A percentile compares a stretch with the other conserved stretches of the same genome.
Evolutionary conservation across 1,284 basidiomycete species (phyloP).

Genomic region (Boletus holoroseus): DNA sequence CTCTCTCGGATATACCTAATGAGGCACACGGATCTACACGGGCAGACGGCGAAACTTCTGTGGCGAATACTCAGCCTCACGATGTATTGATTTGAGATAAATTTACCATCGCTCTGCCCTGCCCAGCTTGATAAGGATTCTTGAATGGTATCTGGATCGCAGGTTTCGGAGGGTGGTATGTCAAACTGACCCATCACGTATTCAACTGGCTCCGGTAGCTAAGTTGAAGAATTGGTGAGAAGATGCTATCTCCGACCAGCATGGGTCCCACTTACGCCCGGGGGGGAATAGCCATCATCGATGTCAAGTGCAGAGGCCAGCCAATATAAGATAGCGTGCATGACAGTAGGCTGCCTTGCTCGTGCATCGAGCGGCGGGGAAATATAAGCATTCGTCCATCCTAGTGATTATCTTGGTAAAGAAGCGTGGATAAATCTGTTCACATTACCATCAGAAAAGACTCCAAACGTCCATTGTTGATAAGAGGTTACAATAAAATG

Average conservation of each 20-base stretch:
- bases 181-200: conserved; percentile 29
- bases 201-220: conserved; percentile 39
- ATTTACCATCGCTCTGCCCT: conserved; percentile 32
- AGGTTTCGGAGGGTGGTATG: conserved; percentile 20
- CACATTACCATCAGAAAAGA: conserved; percentile 42
- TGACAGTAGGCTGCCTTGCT: conserved; percentile 29
- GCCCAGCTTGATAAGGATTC: conserved; percentile 37
- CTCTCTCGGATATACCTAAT: conserved; percentile 24
- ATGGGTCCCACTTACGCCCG: conserved; percentile 20
- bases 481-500: conserved; percentile 48
- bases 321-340: conserved; percentile 35
- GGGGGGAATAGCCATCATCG: conserved; percentile 30
- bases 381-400: conserved; percentile 36
- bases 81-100: not conserved
- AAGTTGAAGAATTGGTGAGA: conserved; percentile 1
- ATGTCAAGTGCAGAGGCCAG: conserved; percentile 33
- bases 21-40: conserved; percentile 11
- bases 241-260: not conserved
- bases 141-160: conserved; percentile 15
- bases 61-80: not conserved
- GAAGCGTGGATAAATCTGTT: conserved; percentile 6
- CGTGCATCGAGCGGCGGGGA: conserved; percentile 32
- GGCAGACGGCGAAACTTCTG: conserved; percentile 25
- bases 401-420: conserved; percentile 25
- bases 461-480: conserved; percentile 45